These are phyloP conservation scores for Volutella citrinella DNA, from an alignment of 2,329 filamentous ascomycete genomes.

Conservation along the genomic window DNA sequence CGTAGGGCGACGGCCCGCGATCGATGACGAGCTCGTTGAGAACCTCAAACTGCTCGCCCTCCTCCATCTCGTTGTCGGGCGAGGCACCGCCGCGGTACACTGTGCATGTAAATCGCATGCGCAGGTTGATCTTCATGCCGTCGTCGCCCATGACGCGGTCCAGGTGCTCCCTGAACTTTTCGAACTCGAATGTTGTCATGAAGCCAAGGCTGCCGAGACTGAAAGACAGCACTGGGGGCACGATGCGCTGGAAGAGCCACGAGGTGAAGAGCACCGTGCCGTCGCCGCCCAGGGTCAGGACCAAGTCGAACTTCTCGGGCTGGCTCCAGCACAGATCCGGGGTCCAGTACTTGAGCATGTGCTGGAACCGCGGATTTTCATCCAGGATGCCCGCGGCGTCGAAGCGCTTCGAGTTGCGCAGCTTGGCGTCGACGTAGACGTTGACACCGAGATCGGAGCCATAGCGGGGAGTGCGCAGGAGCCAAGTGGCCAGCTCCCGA, in stretches of 20 bases:
- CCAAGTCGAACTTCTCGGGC: slow-evolving; percentile 93
- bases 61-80: slow-evolving; percentile 66
- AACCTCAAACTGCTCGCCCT: slow-evolving; percentile 95
- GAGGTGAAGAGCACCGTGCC: slow-evolving; percentile 86
- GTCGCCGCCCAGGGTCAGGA: slow-evolving; percentile 82
- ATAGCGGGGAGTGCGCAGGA: slow-evolving; percentile 85
- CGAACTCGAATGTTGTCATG: slow-evolving; percentile 83
- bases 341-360: slow-evolving; percentile 94
- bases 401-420: slow-evolving; percentile 85
- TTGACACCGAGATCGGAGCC: slow-evolving; percentile 88
- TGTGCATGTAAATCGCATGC: slow-evolving; percentile 98
- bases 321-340: slow-evolving; percentile 92
- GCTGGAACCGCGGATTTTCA: slow-evolving; percentile 71
- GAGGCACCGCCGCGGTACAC: slow-evolving; percentile 71
- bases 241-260: slow-evolving; percentile 88
- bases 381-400: slow-evolving; percentile 69
- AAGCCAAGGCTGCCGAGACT: slow-evolving; percentile 84
- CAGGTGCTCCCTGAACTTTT: slow-evolving; percentile 82
- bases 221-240: slow-evolving; percentile 81
- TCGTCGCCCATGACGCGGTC: slow-evolving; percentile 88
- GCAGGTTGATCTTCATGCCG: slow-evolving; percentile 94
- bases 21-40: slow-evolving; percentile 98
- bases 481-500: slow-evolving; percentile 81
- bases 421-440: slow-evolving; percentile 96
- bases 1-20: slow-evolving; percentile 91